Evolutionary conservation across 495 filamentous ascomycete species (phyloP), one percentile per base, ranked within the genome.

Genomic region (Penicillium coffeae): DNA sequence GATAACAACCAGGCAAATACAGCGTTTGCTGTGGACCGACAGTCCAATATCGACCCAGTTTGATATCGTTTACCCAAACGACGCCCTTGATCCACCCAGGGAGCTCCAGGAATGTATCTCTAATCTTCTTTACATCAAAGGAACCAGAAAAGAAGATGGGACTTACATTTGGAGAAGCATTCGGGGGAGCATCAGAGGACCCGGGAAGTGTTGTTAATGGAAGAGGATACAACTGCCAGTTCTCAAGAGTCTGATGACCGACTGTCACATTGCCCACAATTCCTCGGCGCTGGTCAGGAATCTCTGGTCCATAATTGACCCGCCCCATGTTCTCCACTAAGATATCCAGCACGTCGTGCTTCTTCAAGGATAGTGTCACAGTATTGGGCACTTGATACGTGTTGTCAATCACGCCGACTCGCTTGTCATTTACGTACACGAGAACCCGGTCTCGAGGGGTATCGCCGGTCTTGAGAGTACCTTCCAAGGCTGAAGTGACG

Each of bases 11-110:
- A 1, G 70, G 72, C 5, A 75, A 47, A 45, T 73, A 77, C 3
- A 75, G 46, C n/a, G 66, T 69, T 50, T 77, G 72, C 59, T 76
- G 72, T 5, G 71, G 71, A 0, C 72, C 72, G 16, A 77, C 61
- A 15, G 55, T 52, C 74, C 72, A 77, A 39, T 74, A 75, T 9
- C 71, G 58, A 9, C 74, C 72, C 0, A 77, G 52, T 41, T 77
- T 71, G 16, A 68, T 62, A 13, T 65, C 70, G 49, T 75, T 77
- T 8, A 77, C 70, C 67, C 66, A 77, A 0, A 75, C 68, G 21
- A 63, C 64, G 0, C 72, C 73, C 54, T 75, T 77, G 3, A 66
- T 62, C 45, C 70, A 69, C 18, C 55, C 57, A 1, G 67, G 67
- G 4, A 77, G 49, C 10, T 60, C 56, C 2, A 77, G 53, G 51